Evolutionary conservation across 2,329 filamentous ascomycete genomes (phyloP).

Genomic region (Malbranchea zuffiana): DNA sequence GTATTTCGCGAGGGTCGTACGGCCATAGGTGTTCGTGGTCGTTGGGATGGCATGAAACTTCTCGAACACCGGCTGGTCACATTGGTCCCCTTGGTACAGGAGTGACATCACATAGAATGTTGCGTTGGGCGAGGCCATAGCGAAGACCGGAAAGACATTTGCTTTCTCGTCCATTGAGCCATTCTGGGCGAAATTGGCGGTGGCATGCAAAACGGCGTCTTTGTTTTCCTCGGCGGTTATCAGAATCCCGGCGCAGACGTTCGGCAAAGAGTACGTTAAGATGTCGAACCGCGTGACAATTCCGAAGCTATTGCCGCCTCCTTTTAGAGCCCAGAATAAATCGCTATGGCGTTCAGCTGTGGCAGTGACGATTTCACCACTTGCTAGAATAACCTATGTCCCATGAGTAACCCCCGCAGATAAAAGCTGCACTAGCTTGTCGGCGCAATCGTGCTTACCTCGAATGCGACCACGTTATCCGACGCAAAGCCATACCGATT

Average conservation of each 20-base stretch:
- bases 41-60: too few relatives aligned
- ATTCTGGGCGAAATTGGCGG: not conserved
- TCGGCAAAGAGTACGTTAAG: constrained; percentile 25
- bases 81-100: constrained; percentile 5
- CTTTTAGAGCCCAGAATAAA: constrained; percentile 39
- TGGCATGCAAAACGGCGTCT: not conserved
- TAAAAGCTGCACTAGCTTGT: not conserved
- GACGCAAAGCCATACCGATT: constrained; percentile 38
- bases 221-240: not conserved
- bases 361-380: constrained; percentile 28
- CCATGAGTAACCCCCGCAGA: not conserved
- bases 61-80: too few relatives aligned
- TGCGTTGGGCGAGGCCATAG: not conserved
- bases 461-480: constrained; percentile 38
- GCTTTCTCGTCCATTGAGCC: too few relatives aligned
- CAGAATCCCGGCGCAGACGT: constrained; percentile 13
- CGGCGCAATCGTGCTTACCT: constrained; percentile 8
- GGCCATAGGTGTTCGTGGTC: too few relatives aligned
- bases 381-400: constrained; percentile 30
- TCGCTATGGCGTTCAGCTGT: constrained; percentile 32
- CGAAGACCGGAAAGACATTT: constrained; percentile 3
- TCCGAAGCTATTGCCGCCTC: constrained; percentile 34
- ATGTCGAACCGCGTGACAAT: constrained; percentile 33
- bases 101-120: not conserved
- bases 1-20: too few relatives aligned